These are phyloP conservation scores for Jamesozyma piceae DNA, from an alignment of 805 yeast species.

Conservation along the genomic window DNA sequence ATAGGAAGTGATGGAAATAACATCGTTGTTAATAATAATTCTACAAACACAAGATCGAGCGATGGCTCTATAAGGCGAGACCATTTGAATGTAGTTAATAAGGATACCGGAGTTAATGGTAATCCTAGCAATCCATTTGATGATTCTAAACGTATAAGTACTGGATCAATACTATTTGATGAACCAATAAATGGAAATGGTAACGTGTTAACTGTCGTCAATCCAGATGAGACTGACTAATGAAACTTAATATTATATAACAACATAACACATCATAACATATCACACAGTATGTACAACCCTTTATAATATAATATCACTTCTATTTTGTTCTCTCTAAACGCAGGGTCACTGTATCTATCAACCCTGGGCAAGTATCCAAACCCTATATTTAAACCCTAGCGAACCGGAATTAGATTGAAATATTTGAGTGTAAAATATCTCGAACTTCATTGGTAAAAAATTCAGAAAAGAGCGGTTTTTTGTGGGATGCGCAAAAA, in stretches of 20 bases:
- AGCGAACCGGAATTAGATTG: not conserved
- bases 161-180: constrained; percentile 82
- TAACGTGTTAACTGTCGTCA: constrained; percentile 76
- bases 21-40: not conserved
- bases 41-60: not conserved
- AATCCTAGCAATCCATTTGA: constrained; percentile 46
- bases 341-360: no score
- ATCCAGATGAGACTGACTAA: constrained; percentile 52
- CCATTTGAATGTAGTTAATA: not conserved
- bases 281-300: not conserved
- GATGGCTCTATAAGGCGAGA: not conserved
- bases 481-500: not conserved
- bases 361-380: no score
- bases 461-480: not conserved
- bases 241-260: not conserved
- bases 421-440: no score
- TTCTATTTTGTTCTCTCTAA: not conserved
- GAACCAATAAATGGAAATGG: constrained; percentile 52
- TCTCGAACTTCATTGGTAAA: not conserved
- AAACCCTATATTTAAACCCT: no score
- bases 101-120: constrained; percentile 17
- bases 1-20: not conserved
- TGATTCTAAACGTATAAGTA: constrained; percentile 75
- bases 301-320: not conserved
- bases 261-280: not conserved